Evolutionary conservation across 1,284 basidiomycete genomes (phyloP).

Genomic region (Singerocomus inundabilis): DNA sequence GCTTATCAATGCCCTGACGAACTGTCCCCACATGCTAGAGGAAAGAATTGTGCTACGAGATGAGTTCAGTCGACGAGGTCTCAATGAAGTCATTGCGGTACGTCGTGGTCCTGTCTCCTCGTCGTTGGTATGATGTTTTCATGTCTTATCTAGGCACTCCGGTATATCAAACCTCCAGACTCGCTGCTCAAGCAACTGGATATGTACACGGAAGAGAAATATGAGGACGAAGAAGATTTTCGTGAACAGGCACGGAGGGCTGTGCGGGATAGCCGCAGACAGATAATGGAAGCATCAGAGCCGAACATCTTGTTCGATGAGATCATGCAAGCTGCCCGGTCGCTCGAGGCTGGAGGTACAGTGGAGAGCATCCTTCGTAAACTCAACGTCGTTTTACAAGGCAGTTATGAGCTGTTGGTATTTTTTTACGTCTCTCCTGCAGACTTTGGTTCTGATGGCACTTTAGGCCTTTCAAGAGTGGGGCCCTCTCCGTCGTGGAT

Average conservation of each 20-base stretch:
- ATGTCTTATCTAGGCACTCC: slow-evolving; percentile 51
- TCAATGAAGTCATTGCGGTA: slow-evolving; percentile 84
- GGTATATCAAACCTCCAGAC: slow-evolving; percentile 77
- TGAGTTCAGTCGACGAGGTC: slow-evolving; percentile 75
- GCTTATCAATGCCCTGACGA: slow-evolving; percentile 78
- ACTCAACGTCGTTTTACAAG: slow-evolving; percentile 54
- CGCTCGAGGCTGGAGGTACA: slow-evolving; percentile 24
- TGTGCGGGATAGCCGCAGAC: slow-evolving; percentile 37
- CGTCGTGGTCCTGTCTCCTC: slow-evolving; percentile 30
- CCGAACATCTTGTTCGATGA: slow-evolving; percentile 54
- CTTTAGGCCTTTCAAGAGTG: slow-evolving; percentile 60
- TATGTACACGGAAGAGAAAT: slow-evolving; percentile 84
- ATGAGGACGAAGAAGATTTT: slow-evolving; percentile 85
- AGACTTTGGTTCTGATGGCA: slow-evolving; percentile 5
- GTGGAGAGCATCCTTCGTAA: slow-evolving; percentile 26
- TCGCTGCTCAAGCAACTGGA: slow-evolving; percentile 71
- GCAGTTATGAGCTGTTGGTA: slow-evolving; percentile 61
- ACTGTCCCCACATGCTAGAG: slow-evolving; percentile 75
- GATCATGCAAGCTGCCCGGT: slow-evolving; percentile 53
- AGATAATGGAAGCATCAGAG: slow-evolving; percentile 44
- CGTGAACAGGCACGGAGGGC: slow-evolving; percentile 56
- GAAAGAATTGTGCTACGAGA: slow-evolving; percentile 77
- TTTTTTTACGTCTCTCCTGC: not conserved
- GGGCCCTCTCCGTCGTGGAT: slow-evolving; percentile 60
- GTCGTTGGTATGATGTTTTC: not conserved